Evolutionary conservation across 2,329 filamentous ascomycete species (phyloP).

Genomic region (Sporothrix protearum): DNA sequence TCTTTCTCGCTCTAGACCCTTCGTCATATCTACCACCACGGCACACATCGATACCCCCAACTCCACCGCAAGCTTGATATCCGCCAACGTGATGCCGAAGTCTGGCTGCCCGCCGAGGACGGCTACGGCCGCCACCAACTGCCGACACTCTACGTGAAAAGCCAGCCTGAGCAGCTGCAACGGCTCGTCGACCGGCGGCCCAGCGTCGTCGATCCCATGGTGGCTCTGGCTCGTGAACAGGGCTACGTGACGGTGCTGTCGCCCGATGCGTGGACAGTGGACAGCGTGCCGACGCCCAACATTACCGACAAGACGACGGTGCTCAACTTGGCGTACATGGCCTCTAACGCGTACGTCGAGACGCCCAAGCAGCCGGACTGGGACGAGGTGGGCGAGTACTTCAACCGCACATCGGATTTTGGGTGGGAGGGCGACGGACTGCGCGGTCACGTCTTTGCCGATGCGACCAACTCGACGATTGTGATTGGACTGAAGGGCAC

Average conservation of each 20-base stretch:
- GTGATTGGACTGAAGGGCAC: slow-evolving; percentile 94
- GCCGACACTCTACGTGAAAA: slow-evolving; percentile 57
- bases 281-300: slow-evolving; percentile 75
- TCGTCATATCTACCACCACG: slow-evolving; percentile 90
- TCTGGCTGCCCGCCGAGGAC: slow-evolving; percentile 62
- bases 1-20: slow-evolving; percentile 52
- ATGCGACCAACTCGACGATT: slow-evolving; percentile 79
- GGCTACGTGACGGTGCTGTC: slow-evolving; percentile 66
- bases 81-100: slow-evolving; percentile 50
- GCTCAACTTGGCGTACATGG: slow-evolving; percentile 80
- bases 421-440: slow-evolving; percentile 89
- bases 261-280: slow-evolving; percentile 75
- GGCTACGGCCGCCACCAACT: slow-evolving; percentile 51
- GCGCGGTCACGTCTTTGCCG: slow-evolving; percentile 86
- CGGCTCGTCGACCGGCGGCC: slow-evolving; percentile 75
- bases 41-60: slow-evolving; percentile 70
- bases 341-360: slow-evolving; percentile 82
- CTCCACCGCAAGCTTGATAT: slow-evolving; percentile 78
- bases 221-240: slow-evolving; percentile 66
- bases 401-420: slow-evolving; percentile 84
- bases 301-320: slow-evolving; percentile 82
- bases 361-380: slow-evolving; percentile 70
- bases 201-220: slow-evolving; percentile 71
- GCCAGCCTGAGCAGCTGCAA: slow-evolving; percentile 67
- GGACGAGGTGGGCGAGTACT: slow-evolving; percentile 73